Percentiles rank a stretch among this genome's conserved stretches.
These are phyloP conservation scores for Angomonas deanei DNA, from an alignment of 208 protist species.

Conservation along the genomic window DNA sequence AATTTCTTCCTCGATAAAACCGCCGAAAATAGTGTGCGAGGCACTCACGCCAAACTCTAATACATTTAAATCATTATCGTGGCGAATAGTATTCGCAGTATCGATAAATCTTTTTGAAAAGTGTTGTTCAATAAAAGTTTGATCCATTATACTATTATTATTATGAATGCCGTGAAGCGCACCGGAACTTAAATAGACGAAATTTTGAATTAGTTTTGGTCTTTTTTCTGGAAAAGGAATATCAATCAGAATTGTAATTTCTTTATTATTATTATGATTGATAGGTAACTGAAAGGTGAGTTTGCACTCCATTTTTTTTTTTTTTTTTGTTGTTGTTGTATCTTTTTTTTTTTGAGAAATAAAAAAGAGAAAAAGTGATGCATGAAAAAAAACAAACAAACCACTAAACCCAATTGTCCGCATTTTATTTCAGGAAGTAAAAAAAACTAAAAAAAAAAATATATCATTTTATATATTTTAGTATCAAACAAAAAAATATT, in stretches of 20 bases:
- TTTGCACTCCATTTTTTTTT: background rate
- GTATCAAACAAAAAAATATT: background rate
- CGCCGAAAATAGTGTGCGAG: background rate
- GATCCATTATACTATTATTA: background rate
- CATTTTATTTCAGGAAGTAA: background rate
- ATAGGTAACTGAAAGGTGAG: background rate
- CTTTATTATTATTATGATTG: constrained; percentile 7
- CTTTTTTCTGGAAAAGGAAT: background rate
- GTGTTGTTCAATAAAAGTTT: background rate
- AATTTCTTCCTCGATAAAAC: background rate
- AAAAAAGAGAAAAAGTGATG: too few relatives aligned
- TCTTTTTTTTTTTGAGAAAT: background rate
- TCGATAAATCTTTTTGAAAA: background rate
- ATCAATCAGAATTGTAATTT: background rate
- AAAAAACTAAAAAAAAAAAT: background rate
- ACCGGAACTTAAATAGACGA: background rate
- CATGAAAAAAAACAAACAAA: too few relatives aligned
- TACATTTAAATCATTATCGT: background rate
- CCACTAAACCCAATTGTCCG: too few relatives aligned
- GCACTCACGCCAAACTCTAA: constrained; percentile 1
- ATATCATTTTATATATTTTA: background rate
- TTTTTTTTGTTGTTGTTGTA: background rate
- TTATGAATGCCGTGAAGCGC: background rate
- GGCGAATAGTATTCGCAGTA: background rate
- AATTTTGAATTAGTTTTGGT: background rate